Conservation (phyloP, 1,139 yeast species). For the Candida sp. region DNA sequence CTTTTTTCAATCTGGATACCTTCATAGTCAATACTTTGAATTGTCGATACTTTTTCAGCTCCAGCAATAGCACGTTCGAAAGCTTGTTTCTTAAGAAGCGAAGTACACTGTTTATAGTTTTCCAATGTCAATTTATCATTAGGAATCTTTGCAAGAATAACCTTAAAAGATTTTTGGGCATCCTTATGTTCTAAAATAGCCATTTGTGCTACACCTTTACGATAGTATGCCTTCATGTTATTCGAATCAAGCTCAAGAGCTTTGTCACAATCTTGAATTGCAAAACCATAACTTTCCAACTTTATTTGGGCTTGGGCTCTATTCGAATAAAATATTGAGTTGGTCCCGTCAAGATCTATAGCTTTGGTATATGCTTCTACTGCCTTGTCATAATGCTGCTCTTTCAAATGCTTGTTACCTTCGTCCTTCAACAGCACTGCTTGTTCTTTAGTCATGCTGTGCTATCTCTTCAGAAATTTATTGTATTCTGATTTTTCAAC, state of each 20-base stretch:
- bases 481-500: not conserved
- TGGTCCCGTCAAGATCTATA: slow-evolving; percentile 61
- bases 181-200: slow-evolving; percentile 75
- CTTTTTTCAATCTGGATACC: slow-evolving; percentile 51
- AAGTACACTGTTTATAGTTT: slow-evolving; percentile 62
- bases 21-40: slow-evolving; percentile 45
- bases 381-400: slow-evolving; percentile 64
- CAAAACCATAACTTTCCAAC: slow-evolving; percentile 81
- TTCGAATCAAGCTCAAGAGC: slow-evolving; percentile 67
- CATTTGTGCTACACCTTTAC: slow-evolving; percentile 80
- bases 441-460: slow-evolving; percentile 16
- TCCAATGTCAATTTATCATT: slow-evolving; percentile 66
- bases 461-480: not conserved
- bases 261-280: slow-evolving; percentile 70
- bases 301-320: slow-evolving; percentile 90
- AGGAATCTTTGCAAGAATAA: slow-evolving; percentile 63
- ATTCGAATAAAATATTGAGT: slow-evolving; percentile 78
- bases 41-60: slow-evolving; percentile 38
- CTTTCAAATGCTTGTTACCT: slow-evolving; percentile 73
- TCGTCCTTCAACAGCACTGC: slow-evolving; percentile 58
- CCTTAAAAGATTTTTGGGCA: slow-evolving; percentile 68
- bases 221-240: slow-evolving; percentile 73
- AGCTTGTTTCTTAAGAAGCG: slow-evolving; percentile 67
- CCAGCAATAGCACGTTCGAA: slow-evolving; percentile 88
- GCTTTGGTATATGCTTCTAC: slow-evolving; percentile 72